Evolutionary conservation across 2,329 filamentous ascomycete species (phyloP), one percentile per base, ranked within the genome.

Genomic region (Sphaerulina populicola): DNA sequence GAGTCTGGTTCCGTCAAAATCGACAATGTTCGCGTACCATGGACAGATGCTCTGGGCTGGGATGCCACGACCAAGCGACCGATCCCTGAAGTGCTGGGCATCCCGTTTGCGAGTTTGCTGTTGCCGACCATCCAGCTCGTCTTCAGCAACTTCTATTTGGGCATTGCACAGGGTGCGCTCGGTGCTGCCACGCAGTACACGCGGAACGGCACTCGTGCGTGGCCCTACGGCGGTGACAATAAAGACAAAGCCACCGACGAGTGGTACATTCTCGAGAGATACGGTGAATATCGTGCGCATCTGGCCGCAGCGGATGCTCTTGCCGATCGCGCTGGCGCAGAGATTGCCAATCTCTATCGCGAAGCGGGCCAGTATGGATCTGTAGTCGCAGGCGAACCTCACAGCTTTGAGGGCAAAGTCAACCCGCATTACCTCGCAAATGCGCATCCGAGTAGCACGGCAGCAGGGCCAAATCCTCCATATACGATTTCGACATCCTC

Each of bases 101-200:
- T 81, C 33, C 74, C 77, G 0, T 83, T 78, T 55, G 75, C 75
- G 0, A 74, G 72, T 2, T 62, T 84, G n/a, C 69, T 84, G 6
- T 71, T 84, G 0, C 81, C 81, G 0, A 79, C 77, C 0, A 82
- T 83, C 52, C 80, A 84, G 62, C 73, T 83, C 0, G 77, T 82
- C n/a, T 84, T 84, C 65, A 73, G 72, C 61, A 83, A 83, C 63
- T 80, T 84, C 60, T 83, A 84, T 62, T 68, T 83, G 1, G 80
- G 80, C 2, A 83, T 83, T 53, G 77, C 80, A 0, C 71, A 75
- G 39, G 80, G 81, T 0, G 76, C 80, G 0, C 68, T 84, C 0
- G 69, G 75, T 6, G 74, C 73, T 39, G 80, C 79, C 1, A 65
- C 74, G 0, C 72, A 73, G 23, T 85, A 83, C 55, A 85, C 81